Evolutionary conservation across 257 asterid genomes (phyloP), one percentile per base, ranked within the genome.

Genomic region (Apocynum venetum): DNA sequence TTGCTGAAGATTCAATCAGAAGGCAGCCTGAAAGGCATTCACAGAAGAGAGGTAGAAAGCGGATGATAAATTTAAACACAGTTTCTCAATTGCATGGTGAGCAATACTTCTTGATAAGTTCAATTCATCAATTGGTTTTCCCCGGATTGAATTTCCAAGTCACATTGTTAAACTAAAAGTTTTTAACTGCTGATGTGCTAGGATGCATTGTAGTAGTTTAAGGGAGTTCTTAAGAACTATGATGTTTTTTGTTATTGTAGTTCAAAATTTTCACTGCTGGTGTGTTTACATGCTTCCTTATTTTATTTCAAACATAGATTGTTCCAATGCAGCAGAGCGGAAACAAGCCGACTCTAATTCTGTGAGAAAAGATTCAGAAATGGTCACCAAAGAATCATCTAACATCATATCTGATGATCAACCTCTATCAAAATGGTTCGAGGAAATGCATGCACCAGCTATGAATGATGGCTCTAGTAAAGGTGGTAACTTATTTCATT

Each of bases 381-480:
- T 75, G 74, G 85, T 47, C 73, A 56, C 60, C 41, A 72, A 57
- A 48, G 84, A 87, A 73, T 74, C 63, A 57, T 81, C 85, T 71
- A 73, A 56, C 82, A 79, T 77, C 46, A 84, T 76, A 36, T 77
- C 85, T 48, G 92, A 90, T 52, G 84, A 92, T 65, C 89, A 90
- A 74, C 91, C 91, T 49, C 91, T 90, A 69, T 85, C 96, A 35
- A 86, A 74, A 81, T 89, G 94, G 94, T 82, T 89, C n/a, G 91
- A 76, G 76, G 91, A 78, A 83, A 83, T 78, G 71, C 88, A 88
- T 38, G 17, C 85, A 72, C 84, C 88, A 75, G 71, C 86, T 19
- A 15, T 73, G 77, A 76, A 63, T 55, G 86, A 88, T 82, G 80
- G 82, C 76, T 87, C 87, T 55, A 82, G 96, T 87, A 87, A 57